Base-by-base conservation (phyloP, 805 yeast species). In the Candida odintsovae region DNA sequence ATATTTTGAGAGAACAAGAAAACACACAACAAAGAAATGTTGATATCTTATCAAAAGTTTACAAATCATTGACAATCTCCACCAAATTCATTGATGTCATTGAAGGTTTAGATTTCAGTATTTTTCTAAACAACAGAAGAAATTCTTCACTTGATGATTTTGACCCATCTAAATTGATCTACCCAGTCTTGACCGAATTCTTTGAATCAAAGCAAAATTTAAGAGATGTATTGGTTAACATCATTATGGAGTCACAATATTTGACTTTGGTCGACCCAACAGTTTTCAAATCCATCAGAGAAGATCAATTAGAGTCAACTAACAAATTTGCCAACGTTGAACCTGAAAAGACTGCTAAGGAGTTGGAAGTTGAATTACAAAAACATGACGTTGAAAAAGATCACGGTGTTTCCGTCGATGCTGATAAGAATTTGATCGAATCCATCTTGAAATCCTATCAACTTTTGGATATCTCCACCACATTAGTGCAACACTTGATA, bases 211-310 rank as follows among this genome's bases (percentile, higher is more conserved):
- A 89, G 56, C 96, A 89, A 60, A 73, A 76, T 9, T 61, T 86
- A 22, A 90, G 88, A 61, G 79, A 83, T 52, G 60, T 73, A 4
- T 68, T 82, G 28, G 68, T 80, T 3, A 73, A 74, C 25, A 70
- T 85, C 6, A 70, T 87, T 11, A 75, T 86, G 74, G 78, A 82
- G 41, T 73, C 86, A 0, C 95, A 87, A 59, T 71, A 80, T 12
- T 65, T 86, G 11, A 83, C 94, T 0, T 64, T 86, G 11, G 78
- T 75, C 25, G 95, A 86, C 58, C 89, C 94, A 1, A 89, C 84
- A 48, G 83, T 82, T 2, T 86, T 86, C 63, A 71, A 73, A 43
- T 77, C 84, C 0, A 70, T 84, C 66, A 73, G 73, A 47, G 82
- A 80, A 26, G 86, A 82, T 35, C 41, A 42, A 4, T 6, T 54